Evolutionary conservation across 805 yeast genomes (phyloP), one percentile per base, ranked within the genome.

Genomic region (Candida sakaeoensis): DNA sequence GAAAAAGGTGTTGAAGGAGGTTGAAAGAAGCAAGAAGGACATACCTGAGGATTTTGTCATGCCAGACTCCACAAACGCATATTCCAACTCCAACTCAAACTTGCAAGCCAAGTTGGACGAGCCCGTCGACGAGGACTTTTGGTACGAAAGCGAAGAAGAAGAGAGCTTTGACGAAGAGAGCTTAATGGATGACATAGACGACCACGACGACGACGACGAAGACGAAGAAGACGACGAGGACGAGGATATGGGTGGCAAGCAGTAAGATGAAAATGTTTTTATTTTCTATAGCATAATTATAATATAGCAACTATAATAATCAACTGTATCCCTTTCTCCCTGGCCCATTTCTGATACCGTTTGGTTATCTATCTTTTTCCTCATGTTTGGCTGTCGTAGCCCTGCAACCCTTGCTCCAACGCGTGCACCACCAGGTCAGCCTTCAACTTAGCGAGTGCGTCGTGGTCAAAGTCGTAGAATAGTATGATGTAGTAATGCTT

Each of bases 11-110:
- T 72, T 77, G 45, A 77, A 81, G 53, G 95, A 88, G 53, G 96
- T 89, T 22, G 88, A 82, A 57, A 72, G 84, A 52, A 84, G 95
- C 29, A 85, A 84, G 56, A 76, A 77, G 42, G 93, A 88, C 60
- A 88, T 90, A 35, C 98, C 98, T 18, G 78, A 73, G 32, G 97
- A 86, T 37, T 90, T 88, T 55, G 73, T 73, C 31, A 80, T 89
- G 77, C 96, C 96, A 22, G 77, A 78, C 14, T 84, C 79, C 38
- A 75, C 74, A 37, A 55, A 47, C 34, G 73, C 72, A 21, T 67
- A 57, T 42, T 63, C 68, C 28, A 57, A 54, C 42, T 53, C 54
- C 45, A 56, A 49, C 51, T 57, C 50, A 12, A 52, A 57, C 22
- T 55, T 56, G 45, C 71, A 68, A 42, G 79, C 68, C 12, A 73